These are phyloP conservation scores for Tetrapisispora pingtungensis DNA, from an alignment of 805 yeast genomes.

Conservation along the genomic window DNA sequence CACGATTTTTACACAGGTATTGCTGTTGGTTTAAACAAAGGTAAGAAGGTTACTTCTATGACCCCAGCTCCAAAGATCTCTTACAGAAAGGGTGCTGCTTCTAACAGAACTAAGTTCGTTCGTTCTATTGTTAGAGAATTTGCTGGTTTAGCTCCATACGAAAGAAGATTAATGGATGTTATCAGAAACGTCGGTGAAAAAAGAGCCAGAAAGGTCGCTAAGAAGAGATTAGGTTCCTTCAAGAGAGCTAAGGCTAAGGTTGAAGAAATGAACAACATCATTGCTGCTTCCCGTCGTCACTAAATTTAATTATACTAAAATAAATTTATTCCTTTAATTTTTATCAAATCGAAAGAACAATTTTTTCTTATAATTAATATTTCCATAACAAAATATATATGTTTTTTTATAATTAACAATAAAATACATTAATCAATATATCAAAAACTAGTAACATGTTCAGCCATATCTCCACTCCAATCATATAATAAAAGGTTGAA, in stretches of 20 bases:
- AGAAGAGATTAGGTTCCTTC: conserved; percentile 99
- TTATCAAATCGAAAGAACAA: neutral
- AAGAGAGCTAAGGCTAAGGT: conserved; percentile 99
- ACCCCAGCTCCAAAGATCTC: conserved; percentile 83
- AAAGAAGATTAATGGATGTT: conserved; percentile 98
- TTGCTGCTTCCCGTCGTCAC: conserved; percentile 95
- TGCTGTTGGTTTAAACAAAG: conserved; percentile 98
- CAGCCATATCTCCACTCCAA: too few relatives aligned
- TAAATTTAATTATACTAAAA: conserved; percentile 28
- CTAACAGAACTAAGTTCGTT: conserved; percentile 94
- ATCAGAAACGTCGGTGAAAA: conserved; percentile 99
- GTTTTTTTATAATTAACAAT: neutral
- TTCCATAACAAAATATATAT: neutral
- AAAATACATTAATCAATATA: conserved; percentile 1
- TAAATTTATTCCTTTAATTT: neutral
- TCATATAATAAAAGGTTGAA: too few relatives aligned
- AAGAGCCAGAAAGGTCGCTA: conserved; percentile 99
- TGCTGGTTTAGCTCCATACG: conserved; percentile 98
- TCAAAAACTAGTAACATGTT: neutral
- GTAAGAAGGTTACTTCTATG: conserved; percentile 87
- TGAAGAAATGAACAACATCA: conserved; percentile 94
- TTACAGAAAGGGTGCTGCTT: conserved; percentile 91
- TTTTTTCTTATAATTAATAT: conserved; percentile 1
- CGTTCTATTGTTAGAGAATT: conserved; percentile 94
- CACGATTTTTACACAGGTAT: conserved; percentile 44